Base-by-base conservation (phyloP, 2,329 filamentous ascomycete species). In the Aureobasidium sp. region DNA sequence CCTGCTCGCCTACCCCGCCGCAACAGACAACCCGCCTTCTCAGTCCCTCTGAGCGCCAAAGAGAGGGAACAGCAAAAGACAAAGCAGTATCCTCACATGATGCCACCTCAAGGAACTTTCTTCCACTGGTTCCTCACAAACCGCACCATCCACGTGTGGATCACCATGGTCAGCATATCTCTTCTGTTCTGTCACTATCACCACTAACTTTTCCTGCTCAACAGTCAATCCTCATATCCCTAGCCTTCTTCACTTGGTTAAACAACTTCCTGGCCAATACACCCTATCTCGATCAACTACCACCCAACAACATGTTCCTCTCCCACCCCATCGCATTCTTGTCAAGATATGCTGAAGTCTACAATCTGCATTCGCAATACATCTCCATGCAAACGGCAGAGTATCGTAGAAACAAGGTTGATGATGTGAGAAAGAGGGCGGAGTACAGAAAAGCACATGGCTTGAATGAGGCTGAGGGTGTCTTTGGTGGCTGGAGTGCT, bases 361-460 rank as follows among this genome's bases (percentile, higher is more conserved):
- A 93, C 70, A 81, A 84, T 63, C 81, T 96, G 77, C 88, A 95
- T 71, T 83, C 89, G 66, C 82, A 85, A 68, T 87, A 92, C 73
- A 83, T 84, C 66, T 87, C 85, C 34, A 79, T 82, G 65, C 77
- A 85, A 70, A 88, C 88, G 32, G 80, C 82, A 57, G 89, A 92
- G 74, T 85, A 85, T 76, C 83, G 92, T 60, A 83, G 85, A 69
- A 82, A 82, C 70, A 86, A 85, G 66, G 81, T 91, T 61, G 91
- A 96, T 67, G 94, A 99, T 76, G 87, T 94, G 32, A 83, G 87
- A 73, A 96, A 97, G 84, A 83, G 93, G 69, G 84, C 84, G 64
- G 86, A 89, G 74, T 99, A 91, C 76, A 85, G 92, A 69, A 87
- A 90, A 75, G 90, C 88, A 64, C 91, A 96, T 78, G 91, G 91